Evolutionary conservation across 306 rosid species (phyloP).

Genomic region (Glycyrrhiza uralensis): DNA sequence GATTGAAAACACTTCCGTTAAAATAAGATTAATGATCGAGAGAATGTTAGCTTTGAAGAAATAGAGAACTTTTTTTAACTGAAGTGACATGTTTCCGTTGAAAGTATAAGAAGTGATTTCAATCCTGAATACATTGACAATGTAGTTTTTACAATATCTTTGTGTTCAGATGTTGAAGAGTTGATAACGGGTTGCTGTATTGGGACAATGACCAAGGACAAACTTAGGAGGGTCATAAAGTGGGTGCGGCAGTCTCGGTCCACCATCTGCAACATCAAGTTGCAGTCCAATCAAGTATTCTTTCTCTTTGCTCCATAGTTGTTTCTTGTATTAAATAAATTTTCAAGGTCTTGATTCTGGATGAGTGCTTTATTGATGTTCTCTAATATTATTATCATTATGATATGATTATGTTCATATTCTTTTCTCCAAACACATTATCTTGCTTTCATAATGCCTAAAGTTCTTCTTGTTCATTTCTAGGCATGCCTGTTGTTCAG

Average conservation of each 20-base stretch:
- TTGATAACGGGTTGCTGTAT: constrained; percentile 49
- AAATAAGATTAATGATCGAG: background rate
- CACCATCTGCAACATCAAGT: constrained; percentile 33
- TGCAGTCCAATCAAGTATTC: constrained; percentile 37
- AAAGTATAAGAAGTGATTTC: background rate
- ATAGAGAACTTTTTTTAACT: background rate
- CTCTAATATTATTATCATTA: background rate
- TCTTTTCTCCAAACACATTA: background rate
- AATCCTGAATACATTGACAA: no score
- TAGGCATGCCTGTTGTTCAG: constrained; percentile 7
- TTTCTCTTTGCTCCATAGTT: constrained; percentile 3
- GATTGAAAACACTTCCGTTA: background rate
- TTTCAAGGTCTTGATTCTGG: background rate
- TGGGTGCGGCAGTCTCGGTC: constrained; percentile 65
- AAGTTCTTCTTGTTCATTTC: background rate
- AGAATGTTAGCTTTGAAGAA: background rate
- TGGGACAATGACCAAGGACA: constrained; percentile 54
- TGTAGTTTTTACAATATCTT: background rate
- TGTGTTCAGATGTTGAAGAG: constrained; percentile 55
- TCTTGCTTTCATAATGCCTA: background rate
- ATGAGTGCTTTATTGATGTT: background rate
- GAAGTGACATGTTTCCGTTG: background rate
- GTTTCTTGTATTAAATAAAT: constrained; percentile 1
- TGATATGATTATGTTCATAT: background rate
- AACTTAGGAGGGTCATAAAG: constrained; percentile 59